Evolutionary conservation across 177 flowering plant genomes (phyloP).

Genomic region (Vitis hybrid): DNA sequence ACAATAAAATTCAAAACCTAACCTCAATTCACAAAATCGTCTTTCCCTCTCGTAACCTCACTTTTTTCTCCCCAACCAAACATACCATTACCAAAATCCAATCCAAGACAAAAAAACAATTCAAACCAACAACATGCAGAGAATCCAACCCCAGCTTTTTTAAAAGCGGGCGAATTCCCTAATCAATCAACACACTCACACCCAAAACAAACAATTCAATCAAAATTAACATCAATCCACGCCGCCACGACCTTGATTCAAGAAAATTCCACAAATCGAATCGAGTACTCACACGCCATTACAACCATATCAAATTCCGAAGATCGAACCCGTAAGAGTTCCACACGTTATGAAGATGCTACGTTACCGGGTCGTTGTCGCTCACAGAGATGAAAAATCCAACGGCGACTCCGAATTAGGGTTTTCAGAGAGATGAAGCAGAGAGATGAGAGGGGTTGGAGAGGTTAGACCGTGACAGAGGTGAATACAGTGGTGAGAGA

Average conservation of each 20-base stretch:
- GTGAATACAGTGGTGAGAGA: slow-evolving; percentile 13
- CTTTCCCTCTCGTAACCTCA: too few relatives aligned
- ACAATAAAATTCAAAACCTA: too few relatives aligned
- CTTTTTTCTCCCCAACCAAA: too few relatives aligned
- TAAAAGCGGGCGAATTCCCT: too few relatives aligned
- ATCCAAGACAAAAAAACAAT: too few relatives aligned
- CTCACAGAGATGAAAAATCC: slow-evolving; percentile 5
- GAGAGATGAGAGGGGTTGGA: slow-evolving; percentile 1
- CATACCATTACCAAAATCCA: too few relatives aligned
- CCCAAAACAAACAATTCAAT: slow-evolving; percentile 12
- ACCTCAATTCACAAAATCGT: too few relatives aligned
- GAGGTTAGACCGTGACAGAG: not conserved
- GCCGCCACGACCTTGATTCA: slow-evolving; percentile 5
- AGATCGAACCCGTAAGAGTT: not conserved
- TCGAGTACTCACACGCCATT: not conserved
- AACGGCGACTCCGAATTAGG: slow-evolving; percentile 16
- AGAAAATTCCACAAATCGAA: slow-evolving; percentile 12
- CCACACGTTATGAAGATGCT: not conserved
- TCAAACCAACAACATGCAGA: too few relatives aligned
- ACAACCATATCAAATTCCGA: not conserved
- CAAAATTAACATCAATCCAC: slow-evolving; percentile 6
- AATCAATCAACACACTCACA: too few relatives aligned
- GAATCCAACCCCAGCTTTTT: too few relatives aligned
- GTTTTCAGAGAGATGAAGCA: slow-evolving; percentile 11
- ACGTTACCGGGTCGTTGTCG: slow-evolving; percentile 30